phyloP scores from a whole-genome alignment of 2,329 filamentous ascomycete species.

The Aspergillus chevalieri region DNA sequence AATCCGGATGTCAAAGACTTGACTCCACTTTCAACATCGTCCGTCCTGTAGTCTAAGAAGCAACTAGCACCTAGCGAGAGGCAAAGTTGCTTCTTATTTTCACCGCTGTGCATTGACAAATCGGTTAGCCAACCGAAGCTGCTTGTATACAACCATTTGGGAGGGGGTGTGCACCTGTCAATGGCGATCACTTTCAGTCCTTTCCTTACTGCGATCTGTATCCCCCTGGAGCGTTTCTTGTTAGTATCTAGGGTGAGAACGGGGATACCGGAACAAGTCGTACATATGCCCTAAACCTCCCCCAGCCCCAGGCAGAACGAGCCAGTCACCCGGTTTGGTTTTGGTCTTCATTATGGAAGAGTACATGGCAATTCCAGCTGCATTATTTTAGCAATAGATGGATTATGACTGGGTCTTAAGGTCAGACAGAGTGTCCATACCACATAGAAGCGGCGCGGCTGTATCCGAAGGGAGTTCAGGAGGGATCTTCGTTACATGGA shows the following conservation, averaged over 20 bases:
- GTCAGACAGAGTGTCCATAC: slow-evolving; percentile 13
- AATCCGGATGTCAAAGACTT: slow-evolving; percentile 36
- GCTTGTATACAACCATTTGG: background rate
- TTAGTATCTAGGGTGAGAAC: background rate
- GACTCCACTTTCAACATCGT: slow-evolving; percentile 36
- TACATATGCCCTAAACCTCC: slow-evolving; percentile 37
- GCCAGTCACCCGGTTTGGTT: slow-evolving; percentile 28
- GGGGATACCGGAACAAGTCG: background rate
- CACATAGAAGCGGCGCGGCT: slow-evolving; percentile 33
- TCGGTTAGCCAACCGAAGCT: background rate
- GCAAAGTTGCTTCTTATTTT: slow-evolving; percentile 29
- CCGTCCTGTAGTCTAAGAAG: slow-evolving; percentile 30
- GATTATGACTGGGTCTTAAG: background rate
- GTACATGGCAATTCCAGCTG: slow-evolving; percentile 36
- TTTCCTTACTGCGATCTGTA: slow-evolving; percentile 32
- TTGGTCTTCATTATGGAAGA: slow-evolving; percentile 35
- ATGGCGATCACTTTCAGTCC: slow-evolving; percentile 34
- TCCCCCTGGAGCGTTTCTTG: slow-evolving; percentile 19
- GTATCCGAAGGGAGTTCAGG: slow-evolving; percentile 23
- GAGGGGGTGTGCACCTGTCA: slow-evolving; percentile 22
- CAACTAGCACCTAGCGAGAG: slow-evolving; percentile 26
- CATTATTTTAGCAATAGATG: background rate
- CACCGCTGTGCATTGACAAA: slow-evolving; percentile 17
- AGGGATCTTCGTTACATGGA: slow-evolving; percentile 32
- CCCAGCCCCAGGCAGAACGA: slow-evolving; percentile 32